Evolutionary conservation across 164 flowering plant genomes (phyloP), one percentile per base, ranked within the genome.

Genomic region (Liriodendron chinense): DNA sequence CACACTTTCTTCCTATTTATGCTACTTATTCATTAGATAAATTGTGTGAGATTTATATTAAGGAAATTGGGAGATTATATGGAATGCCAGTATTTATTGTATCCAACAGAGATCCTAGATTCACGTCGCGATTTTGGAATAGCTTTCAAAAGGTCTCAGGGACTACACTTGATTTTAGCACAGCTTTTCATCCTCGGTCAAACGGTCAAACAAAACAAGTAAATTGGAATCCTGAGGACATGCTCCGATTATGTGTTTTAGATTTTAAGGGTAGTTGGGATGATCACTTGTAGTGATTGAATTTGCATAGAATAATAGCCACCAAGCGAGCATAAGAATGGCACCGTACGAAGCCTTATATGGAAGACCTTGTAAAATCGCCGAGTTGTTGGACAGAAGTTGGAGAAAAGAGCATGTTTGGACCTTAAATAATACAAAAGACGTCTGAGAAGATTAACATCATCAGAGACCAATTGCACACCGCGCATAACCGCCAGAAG

Each of bases 181-280:
- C 10, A 48, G 16, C 18, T 21, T 65, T 21, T 48, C 71, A 74
- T 47, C 62, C 76, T 8, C 76, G 66, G 47, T 6, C 56, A 9
- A 49, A 74, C 24, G 62, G 47, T 2, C 61, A 66, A 50, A 21
- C 63, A 12, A 48, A 74, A 14, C 2, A 21, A n/a, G 49, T 16
- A 1, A 65, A 23, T 18, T 1, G 66, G 0, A 74, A 16, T 2
- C 21, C 66, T 7, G 71, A 74, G 13, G 76, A 74, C 49, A 65
- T 67, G 76, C 68, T 66, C 12, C 18, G 50, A 48, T 56, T 20
- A 6, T 74, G 71, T 74, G 62, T 67, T 3, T 4, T 74, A 21
- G 50, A 74, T 50, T 74, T 47, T 9, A 48, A 47, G 65, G 76
- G 61, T 0, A 65, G 14, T 67, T 74, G 71, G 71, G 71, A 22